Evolutionary conservation across 2,329 filamentous ascomycete genomes (phyloP).

Genomic region (Pleurostoma richardsiae): DNA sequence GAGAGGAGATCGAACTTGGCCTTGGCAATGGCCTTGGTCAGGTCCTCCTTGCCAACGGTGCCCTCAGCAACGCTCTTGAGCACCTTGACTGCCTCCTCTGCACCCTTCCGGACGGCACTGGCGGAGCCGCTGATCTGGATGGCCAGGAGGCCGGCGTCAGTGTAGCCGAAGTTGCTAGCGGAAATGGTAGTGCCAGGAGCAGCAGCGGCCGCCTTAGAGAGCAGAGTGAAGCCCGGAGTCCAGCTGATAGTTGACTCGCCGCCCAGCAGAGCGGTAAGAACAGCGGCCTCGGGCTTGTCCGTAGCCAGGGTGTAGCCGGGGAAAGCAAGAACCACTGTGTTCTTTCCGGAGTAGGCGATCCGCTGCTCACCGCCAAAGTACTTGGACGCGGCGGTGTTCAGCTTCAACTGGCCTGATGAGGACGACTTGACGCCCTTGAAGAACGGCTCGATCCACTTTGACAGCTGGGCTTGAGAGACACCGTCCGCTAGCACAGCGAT

Average conservation of each 20-base stretch:
- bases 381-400: conserved; percentile 64
- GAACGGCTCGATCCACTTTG: conserved; percentile 91
- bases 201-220: conserved; percentile 71
- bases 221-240: conserved; percentile 85
- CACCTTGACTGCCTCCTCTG: conserved; percentile 71
- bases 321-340: conserved; percentile 87
- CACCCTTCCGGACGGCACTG: conserved; percentile 65
- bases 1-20: conserved; percentile 92
- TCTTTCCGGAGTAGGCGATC: conserved; percentile 63
- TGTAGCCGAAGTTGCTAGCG: conserved; percentile 80
- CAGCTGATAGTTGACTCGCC: conserved; percentile 93
- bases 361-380: conserved; percentile 97
- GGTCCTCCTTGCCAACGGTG: conserved; percentile 73
- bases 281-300: conserved; percentile 85
- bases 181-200: conserved; percentile 62
- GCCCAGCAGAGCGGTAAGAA: conserved; percentile 84
- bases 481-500: conserved; percentile 90
- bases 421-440: conserved; percentile 66
- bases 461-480: conserved; percentile 67
- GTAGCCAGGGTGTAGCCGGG: conserved; percentile 75
- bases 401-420: conserved; percentile 43
- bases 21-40: conserved; percentile 85
- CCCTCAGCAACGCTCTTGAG: conserved; percentile 78
- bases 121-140: conserved; percentile 76
- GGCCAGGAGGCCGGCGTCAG: conserved; percentile 85